Conservation (phyloP, 2,329 filamentous ascomycete species). For the Aspergillus sergii region DNA sequence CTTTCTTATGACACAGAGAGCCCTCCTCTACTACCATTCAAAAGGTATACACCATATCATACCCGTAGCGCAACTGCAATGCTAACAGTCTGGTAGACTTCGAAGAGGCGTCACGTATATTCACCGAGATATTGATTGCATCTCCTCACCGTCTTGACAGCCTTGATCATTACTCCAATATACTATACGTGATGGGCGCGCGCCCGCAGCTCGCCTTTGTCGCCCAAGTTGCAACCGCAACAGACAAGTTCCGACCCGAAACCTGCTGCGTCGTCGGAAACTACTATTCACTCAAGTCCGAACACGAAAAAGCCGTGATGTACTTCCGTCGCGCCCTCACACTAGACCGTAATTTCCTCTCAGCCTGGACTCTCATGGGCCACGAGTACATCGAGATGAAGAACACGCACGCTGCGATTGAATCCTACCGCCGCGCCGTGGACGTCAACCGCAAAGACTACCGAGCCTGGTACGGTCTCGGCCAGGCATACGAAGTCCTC, state of each 20-base stretch:
- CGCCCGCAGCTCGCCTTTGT: constrained; percentile 89
- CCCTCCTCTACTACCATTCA: constrained; percentile 84
- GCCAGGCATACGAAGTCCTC: constrained; percentile 94
- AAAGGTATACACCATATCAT: constrained; percentile 54
- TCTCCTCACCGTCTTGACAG: constrained; percentile 76
- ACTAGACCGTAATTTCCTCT: constrained; percentile 85
- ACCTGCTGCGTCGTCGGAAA: constrained; percentile 97
- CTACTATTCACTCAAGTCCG: constrained; percentile 91
- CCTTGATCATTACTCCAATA: constrained; percentile 95
- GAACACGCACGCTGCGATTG: constrained; percentile 96
- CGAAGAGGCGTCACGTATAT: constrained; percentile 64
- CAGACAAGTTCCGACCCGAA: constrained; percentile 95
- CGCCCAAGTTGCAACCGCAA: constrained; percentile 84
- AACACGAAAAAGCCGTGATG: constrained; percentile 97
- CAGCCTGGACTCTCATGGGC: constrained; percentile 97
- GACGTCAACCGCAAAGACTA: constrained; percentile 97
- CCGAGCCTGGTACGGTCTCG: constrained; percentile 95
- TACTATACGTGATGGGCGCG: constrained; percentile 88
- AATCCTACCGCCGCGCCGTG: constrained; percentile 92
- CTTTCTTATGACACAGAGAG: constrained; percentile 87
- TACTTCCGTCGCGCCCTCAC: constrained; percentile 94
- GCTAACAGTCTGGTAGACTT: constrained; percentile 51
- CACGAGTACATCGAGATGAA: constrained; percentile 99
- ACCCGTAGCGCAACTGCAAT: background rate
- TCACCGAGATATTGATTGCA: constrained; percentile 68